phyloP scores from a whole-genome alignment of 1,284 basidiomycete genomes.

The Irpex sp. region DNA sequence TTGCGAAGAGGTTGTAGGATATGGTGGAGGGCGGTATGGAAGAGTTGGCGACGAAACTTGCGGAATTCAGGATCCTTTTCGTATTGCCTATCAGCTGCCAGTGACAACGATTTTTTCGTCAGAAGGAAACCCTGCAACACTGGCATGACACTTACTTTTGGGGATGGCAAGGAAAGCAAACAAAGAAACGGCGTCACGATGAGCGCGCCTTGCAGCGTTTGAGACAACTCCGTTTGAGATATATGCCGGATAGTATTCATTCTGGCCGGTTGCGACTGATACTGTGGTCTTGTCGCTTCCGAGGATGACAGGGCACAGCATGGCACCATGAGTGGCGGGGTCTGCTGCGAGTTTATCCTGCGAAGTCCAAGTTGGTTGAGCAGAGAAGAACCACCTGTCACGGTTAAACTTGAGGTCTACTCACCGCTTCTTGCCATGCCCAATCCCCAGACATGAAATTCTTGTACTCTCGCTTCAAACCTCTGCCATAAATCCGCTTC shows the following conservation, averaged over 20 bases:
- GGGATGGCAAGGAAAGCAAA: neutral
- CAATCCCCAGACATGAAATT: neutral
- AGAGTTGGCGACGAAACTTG: neutral
- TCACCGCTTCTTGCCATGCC: neutral
- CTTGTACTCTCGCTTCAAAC: neutral
- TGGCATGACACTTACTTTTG: neutral
- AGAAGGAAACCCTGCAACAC: too few relatives aligned
- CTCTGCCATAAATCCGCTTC: neutral
- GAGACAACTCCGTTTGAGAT: neutral
- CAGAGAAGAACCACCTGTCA: too few relatives aligned
- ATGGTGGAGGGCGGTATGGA: neutral
- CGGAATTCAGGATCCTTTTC: neutral
- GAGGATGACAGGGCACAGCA: neutral
- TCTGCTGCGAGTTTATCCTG: neutral
- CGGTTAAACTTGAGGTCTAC: too few relatives aligned
- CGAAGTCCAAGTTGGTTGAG: too few relatives aligned
- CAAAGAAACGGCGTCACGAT: neutral
- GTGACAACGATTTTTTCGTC: neutral
- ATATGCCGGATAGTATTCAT: neutral
- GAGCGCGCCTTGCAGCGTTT: neutral
- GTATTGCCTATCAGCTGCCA: neutral
- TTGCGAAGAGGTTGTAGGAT: neutral
- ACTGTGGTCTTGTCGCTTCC: neutral
- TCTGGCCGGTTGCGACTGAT: neutral
- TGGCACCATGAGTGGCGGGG: neutral